Conservation (phyloP, 2,329 filamentous ascomycete genomes). For the Aspergillus brasiliensis region DNA sequence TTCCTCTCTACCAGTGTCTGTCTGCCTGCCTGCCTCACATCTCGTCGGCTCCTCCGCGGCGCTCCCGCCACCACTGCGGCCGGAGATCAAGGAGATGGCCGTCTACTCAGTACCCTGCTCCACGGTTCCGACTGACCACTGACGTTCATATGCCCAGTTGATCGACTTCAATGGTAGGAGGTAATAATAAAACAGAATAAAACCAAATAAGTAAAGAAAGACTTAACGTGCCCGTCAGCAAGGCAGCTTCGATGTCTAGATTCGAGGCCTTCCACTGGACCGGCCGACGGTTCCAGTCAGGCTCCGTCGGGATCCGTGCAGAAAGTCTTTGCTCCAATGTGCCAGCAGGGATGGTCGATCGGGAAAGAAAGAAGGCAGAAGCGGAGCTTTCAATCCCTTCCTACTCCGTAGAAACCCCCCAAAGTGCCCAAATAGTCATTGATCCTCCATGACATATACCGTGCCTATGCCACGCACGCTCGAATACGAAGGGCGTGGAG, state of each 20-base stretch:
- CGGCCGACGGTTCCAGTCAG: conserved; percentile 6
- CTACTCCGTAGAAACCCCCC: no score
- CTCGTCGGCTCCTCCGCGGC: neutral
- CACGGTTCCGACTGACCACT: neutral
- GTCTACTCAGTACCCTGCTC: neutral
- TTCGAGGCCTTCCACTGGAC: neutral
- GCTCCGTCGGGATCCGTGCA: conserved; percentile 2
- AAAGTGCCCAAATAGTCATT: neutral
- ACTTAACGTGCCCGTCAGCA: neutral
- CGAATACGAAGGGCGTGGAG: conserved; percentile 5
- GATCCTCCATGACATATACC: neutral
- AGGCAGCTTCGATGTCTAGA: neutral
- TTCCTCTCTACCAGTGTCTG: conserved; percentile 6
- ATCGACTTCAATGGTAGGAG: neutral
- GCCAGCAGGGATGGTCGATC: neutral
- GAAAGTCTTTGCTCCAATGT: neutral
- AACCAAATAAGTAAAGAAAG: no score
- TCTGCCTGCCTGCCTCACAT: neutral
- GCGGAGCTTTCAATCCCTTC: neutral
- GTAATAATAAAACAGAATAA: no score
- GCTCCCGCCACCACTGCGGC: neutral
- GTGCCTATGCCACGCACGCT: conserved; percentile 2
- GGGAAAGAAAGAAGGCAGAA: neutral
- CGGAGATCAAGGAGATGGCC: neutral
- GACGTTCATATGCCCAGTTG: neutral